These are phyloP conservation scores for Amorphotheca resinae DNA, from an alignment of 495 filamentous ascomycete species.

Conservation along the genomic window DNA sequence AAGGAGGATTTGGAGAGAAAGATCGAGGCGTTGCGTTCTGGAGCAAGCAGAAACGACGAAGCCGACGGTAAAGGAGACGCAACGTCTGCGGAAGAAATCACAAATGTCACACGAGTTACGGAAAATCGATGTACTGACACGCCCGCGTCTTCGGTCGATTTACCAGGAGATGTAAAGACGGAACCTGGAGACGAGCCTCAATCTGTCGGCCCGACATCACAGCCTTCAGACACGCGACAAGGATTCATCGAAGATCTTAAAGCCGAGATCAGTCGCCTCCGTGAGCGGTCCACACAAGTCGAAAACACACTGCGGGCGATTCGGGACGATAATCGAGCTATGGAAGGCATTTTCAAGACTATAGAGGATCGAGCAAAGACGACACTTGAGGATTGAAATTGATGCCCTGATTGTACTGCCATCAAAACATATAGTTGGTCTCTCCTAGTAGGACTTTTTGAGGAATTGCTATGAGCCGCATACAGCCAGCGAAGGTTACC, in stretches of 20 bases:
- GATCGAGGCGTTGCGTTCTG: constrained; percentile 6
- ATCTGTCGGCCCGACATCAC: background rate
- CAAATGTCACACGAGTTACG: background rate
- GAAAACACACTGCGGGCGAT: constrained; percentile 13
- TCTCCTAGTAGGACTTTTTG: no score
- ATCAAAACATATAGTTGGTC: background rate
- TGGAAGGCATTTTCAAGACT: constrained; percentile 14
- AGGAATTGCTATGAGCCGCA: no score
- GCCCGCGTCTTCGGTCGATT: background rate
- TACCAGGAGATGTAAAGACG: background rate
- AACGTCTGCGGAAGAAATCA: background rate
- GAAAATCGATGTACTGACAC: background rate
- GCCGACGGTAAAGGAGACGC: background rate
- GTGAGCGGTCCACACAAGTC: constrained; percentile 11
- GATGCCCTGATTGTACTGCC: background rate
- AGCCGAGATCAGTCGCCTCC: constrained; percentile 13
- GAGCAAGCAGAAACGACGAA: background rate
- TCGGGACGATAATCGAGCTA: constrained; percentile 12
- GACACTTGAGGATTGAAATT: constrained; percentile 4
- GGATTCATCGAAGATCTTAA: constrained; percentile 9
- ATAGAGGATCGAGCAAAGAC: constrained; percentile 11
- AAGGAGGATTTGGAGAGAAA: constrained; percentile 24
- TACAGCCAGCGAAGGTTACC: no score
- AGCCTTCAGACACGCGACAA: background rate
- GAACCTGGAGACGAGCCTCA: background rate